Percentiles rank a stretch among this genome's conserved stretches.
Evolutionary conservation across 768 basidiomycete genomes (phyloP).

Genomic region (Dictyophora rubrovolvata): DNA sequence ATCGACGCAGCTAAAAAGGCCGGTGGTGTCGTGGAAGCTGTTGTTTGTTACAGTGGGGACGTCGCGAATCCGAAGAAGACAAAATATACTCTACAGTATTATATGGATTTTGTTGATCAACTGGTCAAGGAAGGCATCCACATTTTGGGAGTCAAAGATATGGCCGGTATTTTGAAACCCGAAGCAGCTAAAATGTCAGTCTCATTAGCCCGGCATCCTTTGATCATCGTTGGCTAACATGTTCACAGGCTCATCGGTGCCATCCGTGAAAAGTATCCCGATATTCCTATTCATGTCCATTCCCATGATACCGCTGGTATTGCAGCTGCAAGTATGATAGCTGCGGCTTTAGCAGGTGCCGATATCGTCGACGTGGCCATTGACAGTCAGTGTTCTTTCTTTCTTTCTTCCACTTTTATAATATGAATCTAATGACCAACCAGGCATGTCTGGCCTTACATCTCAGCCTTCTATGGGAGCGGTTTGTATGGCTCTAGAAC

Average conservation of each 20-base stretch:
- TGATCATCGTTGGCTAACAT: background rate
- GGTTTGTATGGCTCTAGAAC: slow-evolving; percentile 88
- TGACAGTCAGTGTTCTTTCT: slow-evolving; percentile 60
- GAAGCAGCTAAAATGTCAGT: slow-evolving; percentile 82
- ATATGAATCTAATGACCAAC: slow-evolving; percentile 6
- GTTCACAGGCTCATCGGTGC: slow-evolving; percentile 72
- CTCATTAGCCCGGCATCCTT: slow-evolving; percentile 5
- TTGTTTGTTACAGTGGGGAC: slow-evolving; percentile 97
- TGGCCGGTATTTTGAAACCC: slow-evolving; percentile 96
- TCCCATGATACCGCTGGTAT: slow-evolving; percentile 99
- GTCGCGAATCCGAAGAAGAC: slow-evolving; percentile 89
- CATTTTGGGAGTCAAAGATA: slow-evolving; percentile 95
- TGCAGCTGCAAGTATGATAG: slow-evolving; percentile 94
- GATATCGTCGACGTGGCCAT: slow-evolving; percentile 98
- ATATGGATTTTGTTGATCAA: slow-evolving; percentile 89
- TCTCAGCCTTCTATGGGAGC: slow-evolving; percentile 99
- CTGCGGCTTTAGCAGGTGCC: slow-evolving; percentile 91
- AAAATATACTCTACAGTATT: slow-evolving; percentile 97
- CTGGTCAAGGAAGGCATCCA: slow-evolving; percentile 93
- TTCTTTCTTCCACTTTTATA: background rate
- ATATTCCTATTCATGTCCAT: slow-evolving; percentile 97
- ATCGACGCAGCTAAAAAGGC: slow-evolving; percentile 99
- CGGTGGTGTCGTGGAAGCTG: slow-evolving; percentile 95
- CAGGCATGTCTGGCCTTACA: slow-evolving; percentile 96
- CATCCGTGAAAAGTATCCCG: slow-evolving; percentile 92